Base-by-base conservation (phyloP, 768 basidiomycete species). In the Boletus pseudopeckii region DNA sequence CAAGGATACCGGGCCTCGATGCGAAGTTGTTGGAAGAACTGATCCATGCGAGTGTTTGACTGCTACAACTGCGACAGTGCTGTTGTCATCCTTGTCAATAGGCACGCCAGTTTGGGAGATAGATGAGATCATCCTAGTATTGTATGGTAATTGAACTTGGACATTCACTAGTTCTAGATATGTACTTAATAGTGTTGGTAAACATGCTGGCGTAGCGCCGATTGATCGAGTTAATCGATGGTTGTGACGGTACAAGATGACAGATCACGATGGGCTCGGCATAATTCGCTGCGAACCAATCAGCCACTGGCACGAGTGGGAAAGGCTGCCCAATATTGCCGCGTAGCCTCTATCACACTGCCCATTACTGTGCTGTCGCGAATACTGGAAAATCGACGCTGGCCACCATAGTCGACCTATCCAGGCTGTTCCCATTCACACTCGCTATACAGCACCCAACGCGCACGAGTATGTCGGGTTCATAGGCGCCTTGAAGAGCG, bases 141-240 rank as follows among this genome's bases (percentile, higher is more conserved):
- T 39, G 38, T 50, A 18, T 11, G 26, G 18, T 42, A n/a, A 45
- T 6, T 18, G 36, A 7, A 22, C 22, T 30, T 10, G 18, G 38
- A 9, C 14, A 11, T 14, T 2, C 40, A 5, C 28, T 45, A 42
- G 48, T n/a, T 46, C 30, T 32, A 18, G 18, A 10, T 32, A n/a
- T n/a, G n/a, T n/a, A 32, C 40, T 13, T 46, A 18, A 14, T 46
- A 17, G 17, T 32, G 30, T 32, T 32, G 28, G 28, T 28, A 9
- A 11, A 32, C 30, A 32, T 11, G 10, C 30, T 32, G 30, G 30
- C 10, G 30, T 37, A 26, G 34, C 18, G 38, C 48, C 2, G 36
- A 46, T 15, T 33, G 45, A 44, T 52, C 18, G 2, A 34, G 42
- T 37, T 63, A 49, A 65, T 64, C 62, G 64, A 63, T 62, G 63